These are phyloP conservation scores for Globisporangium sylvaticum DNA, from an alignment of 352 stramenopile genomes.

Conservation along the genomic window DNA sequence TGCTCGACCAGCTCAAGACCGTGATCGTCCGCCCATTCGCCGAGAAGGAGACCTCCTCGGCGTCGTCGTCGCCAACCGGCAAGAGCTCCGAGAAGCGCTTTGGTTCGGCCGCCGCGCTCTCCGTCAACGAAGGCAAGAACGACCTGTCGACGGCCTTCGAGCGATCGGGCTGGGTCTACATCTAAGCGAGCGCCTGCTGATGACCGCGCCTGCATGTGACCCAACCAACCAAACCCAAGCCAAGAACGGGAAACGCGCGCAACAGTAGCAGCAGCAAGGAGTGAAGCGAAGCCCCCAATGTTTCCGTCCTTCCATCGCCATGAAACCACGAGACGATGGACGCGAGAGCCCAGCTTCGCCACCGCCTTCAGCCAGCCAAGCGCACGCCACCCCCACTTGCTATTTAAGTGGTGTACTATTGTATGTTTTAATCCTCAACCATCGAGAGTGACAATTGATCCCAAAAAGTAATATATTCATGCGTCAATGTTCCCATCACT, in stretches of 20 bases:
- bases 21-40: constrained; percentile 37
- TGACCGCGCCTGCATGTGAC: neutral
- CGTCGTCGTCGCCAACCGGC: neutral
- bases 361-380: neutral
- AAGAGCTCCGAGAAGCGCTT: constrained; percentile 39
- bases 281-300: neutral
- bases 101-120: constrained; percentile 19
- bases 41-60: constrained; percentile 20
- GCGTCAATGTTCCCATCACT: neutral
- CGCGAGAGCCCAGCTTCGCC: neutral
- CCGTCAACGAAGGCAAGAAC: constrained; percentile 33
- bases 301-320: neutral
- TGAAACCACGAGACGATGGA: neutral
- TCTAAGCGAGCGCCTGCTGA: constrained; percentile 28
- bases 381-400: neutral
- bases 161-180: constrained; percentile 71
- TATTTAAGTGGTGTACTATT: constrained; percentile 16
- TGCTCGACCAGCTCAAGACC: constrained; percentile 78
- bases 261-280: neutral
- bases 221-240: neutral
- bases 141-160: constrained; percentile 74
- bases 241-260: neutral
- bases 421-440: constrained; percentile 5
- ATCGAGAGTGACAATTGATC: constrained; percentile 2
- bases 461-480: constrained; percentile 8